A percentile compares a stretch with the other conserved stretches of the same genome.
Conservation (phyloP, 2,329 filamentous ascomycete genomes). For the Rutstroemia sydowiana region DNA sequence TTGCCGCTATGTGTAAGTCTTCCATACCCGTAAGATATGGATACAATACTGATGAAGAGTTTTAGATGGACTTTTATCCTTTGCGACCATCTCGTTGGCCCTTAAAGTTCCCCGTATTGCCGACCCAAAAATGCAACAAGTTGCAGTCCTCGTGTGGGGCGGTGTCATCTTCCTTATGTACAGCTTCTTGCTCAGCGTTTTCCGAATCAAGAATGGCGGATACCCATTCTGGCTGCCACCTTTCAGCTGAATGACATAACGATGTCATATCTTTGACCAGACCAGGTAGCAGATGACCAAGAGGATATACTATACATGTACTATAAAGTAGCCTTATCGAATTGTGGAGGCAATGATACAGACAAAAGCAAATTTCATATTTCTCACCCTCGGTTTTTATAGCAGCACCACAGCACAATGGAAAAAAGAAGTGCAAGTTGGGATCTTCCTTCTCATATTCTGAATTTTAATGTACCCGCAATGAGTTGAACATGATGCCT, state of each 20-base stretch:
- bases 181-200: conserved; percentile 89
- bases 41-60: conserved; percentile 7
- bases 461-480: no score
- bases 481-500: no score
- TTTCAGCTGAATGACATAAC: conserved; percentile 40
- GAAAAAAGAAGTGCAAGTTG: no score
- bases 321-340: neutral
- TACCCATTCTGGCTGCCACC: conserved; percentile 94
- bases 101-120: conserved; percentile 87
- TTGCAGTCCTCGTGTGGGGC: conserved; percentile 75
- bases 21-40: neutral
- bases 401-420: no score
- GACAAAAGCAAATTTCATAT: neutral
- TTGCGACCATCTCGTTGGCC: conserved; percentile 83
- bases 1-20: conserved; percentile 84
- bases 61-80: conserved; percentile 71
- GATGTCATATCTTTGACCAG: neutral
- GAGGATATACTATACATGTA: conserved; percentile 6
- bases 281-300: neutral
- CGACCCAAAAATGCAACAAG: conserved; percentile 68
- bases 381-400: no score
- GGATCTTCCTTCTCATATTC: no score
- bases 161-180: conserved; percentile 74
- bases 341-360: conserved; percentile 2
- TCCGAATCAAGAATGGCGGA: conserved; percentile 87